Base-by-base conservation (phyloP, 129 eudicot genomes). In the Pseudognaphalium luteoalbum region DNA sequence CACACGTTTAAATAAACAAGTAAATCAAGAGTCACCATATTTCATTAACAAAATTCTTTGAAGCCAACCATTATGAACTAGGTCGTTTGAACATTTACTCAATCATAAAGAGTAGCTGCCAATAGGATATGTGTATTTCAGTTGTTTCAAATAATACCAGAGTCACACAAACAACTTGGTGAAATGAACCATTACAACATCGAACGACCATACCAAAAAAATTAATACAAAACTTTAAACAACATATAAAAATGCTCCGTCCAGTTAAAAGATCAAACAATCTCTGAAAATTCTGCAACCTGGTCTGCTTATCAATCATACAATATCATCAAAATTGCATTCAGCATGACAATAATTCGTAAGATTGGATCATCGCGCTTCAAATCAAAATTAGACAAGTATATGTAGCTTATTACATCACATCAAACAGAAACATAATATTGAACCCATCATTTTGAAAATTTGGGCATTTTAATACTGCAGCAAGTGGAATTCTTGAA, bases 321-420 rank as follows among this genome's bases (percentile, higher is more conserved):
- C 25, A 76, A 19, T 34, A 20, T 66, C 57, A 21, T 66, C 57
- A 66, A 54, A 17, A 76, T 76, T 25, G 56, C 57, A 67, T 22
- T 30, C 59, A 57, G 22, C 41, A 74, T 57, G 11, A 19, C 28
- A 16, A 57, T 57, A 1, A 57, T 5, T 6, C 17, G 29, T 57
- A n/a, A 1, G 62, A n/a, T 57, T 20, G 62, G 29, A 57, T 3
- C 28, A 5, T 57, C 62, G 4, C 62, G 0, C 29, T 57, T 19
- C 54, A 21, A 57, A 57, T 19, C 20, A 57, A 22, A 20, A 16
- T 57, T 19, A 20, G 28, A 57, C 62, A 16, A 5, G 28, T 21
- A 57, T 57, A 57, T 57, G 7, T 57, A 32, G 34, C 34, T 32
- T 32, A 47, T 7, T 8, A 8, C 11, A 47, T 47, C 12, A 11